Conservation (phyloP, 371 early-diverging fungal species). For the Chytridium lagenaria region DNA sequence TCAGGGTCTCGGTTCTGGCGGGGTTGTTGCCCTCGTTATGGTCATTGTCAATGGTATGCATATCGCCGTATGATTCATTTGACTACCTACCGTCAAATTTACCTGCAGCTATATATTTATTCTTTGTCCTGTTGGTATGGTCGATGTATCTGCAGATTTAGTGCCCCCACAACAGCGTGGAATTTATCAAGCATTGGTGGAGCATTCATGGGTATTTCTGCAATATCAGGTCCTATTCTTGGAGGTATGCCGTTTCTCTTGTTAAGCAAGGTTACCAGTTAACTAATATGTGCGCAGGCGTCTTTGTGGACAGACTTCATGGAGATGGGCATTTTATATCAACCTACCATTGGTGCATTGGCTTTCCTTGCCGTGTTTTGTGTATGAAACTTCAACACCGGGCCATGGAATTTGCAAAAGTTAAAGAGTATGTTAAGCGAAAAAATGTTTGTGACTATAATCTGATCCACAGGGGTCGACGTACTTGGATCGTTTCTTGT, state of each 20-base stretch:
- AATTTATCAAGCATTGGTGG: constrained; percentile 36
- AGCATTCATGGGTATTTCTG: neutral
- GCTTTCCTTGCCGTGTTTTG: constrained; percentile 55
- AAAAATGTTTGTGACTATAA: too few species aligned
- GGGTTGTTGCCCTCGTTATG: constrained; percentile 66
- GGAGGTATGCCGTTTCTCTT: neutral
- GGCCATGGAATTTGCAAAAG: too few species aligned
- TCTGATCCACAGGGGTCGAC: neutral
- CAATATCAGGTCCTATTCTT: neutral
- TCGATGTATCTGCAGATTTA: constrained; percentile 42
- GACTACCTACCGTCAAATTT: too few species aligned
- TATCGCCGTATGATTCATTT: too few species aligned
- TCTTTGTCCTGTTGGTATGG: too few species aligned
- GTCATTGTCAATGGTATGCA: constrained; percentile 45
- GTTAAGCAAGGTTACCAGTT: neutral
- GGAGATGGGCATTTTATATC: constrained; percentile 53
- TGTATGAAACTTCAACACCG: too few species aligned
- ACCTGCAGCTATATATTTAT: too few species aligned
- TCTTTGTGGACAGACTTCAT: constrained; percentile 36
- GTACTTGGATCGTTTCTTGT: neutral
- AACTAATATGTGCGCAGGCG: neutral
- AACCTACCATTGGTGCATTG: constrained; percentile 65
- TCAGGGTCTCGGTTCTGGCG: constrained; percentile 69
- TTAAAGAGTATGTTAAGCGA: too few species aligned
- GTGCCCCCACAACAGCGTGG: constrained; percentile 49